Evolutionary conservation across 192 early-diverging fungal genomes (phyloP).

Genomic region (Jimgerdemannia lactiflua): DNA sequence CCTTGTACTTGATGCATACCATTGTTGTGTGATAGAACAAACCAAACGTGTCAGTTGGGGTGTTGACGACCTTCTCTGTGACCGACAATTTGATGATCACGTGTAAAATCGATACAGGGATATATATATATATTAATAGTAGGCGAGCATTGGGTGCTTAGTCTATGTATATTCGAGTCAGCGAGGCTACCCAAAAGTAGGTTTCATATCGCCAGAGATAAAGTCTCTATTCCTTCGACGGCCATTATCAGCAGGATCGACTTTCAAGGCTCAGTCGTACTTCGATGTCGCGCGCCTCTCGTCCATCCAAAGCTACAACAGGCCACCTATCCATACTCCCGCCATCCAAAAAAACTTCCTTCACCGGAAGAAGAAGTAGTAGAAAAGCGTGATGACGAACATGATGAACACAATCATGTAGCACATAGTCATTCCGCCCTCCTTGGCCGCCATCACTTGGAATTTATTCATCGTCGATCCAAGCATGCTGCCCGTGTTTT

Average conservation of each 20-base stretch:
- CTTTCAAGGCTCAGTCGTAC: background rate
- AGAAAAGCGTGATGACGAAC: constrained; percentile 24
- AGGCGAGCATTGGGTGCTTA: too few relatives aligned
- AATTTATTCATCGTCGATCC: constrained; percentile 33
- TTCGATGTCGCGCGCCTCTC: background rate
- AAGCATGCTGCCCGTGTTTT: constrained; percentile 24
- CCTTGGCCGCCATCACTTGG: constrained; percentile 33
- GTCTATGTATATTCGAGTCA: too few relatives aligned
- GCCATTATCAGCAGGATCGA: too few relatives aligned
- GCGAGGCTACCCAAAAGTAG: too few relatives aligned
- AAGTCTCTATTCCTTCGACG: too few relatives aligned
- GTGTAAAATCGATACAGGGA: background rate
- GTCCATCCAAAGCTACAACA: background rate
- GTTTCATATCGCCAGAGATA: too few relatives aligned
- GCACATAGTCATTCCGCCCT: constrained; percentile 27
- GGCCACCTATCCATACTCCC: background rate
- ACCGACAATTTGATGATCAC: background rate
- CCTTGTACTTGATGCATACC: background rate
- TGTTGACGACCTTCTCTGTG: background rate
- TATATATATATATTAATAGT: too few relatives aligned
- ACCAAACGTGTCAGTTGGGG: background rate
- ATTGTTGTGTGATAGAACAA: background rate
- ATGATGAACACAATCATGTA: constrained; percentile 33
- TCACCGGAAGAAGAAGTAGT: constrained; percentile 35
- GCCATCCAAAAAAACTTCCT: background rate